Conservation (phyloP, 164 flowering plant species). For the Tinospora cordifolia region DNA sequence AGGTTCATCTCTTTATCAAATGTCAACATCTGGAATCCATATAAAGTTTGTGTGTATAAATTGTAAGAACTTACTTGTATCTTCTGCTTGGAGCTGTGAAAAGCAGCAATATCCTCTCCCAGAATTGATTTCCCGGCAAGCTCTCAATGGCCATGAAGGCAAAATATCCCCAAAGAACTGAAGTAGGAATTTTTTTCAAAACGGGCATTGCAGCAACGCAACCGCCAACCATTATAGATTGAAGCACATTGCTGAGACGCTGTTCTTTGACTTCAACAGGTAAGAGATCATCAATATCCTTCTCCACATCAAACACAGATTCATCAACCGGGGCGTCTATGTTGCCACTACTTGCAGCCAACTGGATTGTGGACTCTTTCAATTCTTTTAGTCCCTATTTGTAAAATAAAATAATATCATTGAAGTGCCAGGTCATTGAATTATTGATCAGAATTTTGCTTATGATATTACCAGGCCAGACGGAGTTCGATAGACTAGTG, state of each 20-base stretch:
- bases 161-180: constrained; percentile 49
- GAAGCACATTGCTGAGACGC: constrained; percentile 85
- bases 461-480: constrained; percentile 44
- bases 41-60: too few species aligned
- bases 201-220: constrained; percentile 98
- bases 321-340: constrained; percentile 85
- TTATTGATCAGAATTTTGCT: neutral
- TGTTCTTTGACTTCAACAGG: constrained; percentile 95
- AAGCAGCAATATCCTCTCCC: constrained; percentile 88
- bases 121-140: constrained; percentile 93
- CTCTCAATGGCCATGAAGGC: constrained; percentile 99
- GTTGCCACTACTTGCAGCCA: constrained; percentile 64
- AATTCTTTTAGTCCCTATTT: constrained; percentile 76
- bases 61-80: constrained; percentile 55
- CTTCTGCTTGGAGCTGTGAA: constrained; percentile 95
- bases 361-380: constrained; percentile 73
- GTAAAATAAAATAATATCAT: constrained; percentile 6
- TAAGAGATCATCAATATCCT: constrained; percentile 81
- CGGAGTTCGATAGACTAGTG: constrained; percentile 69
- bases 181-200: constrained; percentile 75
- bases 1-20: neutral
- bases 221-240: constrained; percentile 75
- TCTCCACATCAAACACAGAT: constrained; percentile 80
- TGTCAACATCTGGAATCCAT: neutral
- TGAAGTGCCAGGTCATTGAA: neutral